Conservation (phyloP, 2,329 filamentous ascomycete genomes). For the Verticillium klebahnii region DNA sequence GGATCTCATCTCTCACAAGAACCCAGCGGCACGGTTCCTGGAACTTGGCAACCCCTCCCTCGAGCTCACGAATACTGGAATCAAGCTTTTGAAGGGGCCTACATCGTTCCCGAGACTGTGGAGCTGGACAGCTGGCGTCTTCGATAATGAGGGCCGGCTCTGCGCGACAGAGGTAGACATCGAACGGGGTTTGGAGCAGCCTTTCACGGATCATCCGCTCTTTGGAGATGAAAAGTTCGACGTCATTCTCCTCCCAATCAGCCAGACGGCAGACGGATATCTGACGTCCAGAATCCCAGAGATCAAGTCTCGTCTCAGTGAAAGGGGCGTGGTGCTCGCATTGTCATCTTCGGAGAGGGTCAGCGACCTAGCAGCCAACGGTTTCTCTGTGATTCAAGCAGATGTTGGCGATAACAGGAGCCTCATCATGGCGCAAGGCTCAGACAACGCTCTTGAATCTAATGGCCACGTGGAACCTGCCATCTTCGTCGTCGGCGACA, state of each 20-base stretch:
- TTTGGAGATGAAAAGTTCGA: neutral
- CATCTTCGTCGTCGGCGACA: too few species aligned
- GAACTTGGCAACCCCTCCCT: neutral
- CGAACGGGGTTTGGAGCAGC: too few species aligned
- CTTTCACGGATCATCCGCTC: too few species aligned
- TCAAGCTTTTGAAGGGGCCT: neutral
- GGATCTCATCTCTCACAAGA: constrained; percentile 1
- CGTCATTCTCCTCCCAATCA: neutral
- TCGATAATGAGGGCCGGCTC: neutral
- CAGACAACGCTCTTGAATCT: too few species aligned
- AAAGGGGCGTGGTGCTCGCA: neutral
- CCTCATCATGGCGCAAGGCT: too few species aligned
- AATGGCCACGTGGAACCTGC: too few species aligned
- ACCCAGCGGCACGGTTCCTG: neutral
- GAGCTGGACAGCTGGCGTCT: neutral
- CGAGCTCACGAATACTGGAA: neutral
- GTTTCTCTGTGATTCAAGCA: too few species aligned
- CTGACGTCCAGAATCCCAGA: neutral
- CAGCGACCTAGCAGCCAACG: neutral
- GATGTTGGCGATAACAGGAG: too few species aligned
- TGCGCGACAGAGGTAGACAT: neutral
- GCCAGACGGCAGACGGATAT: neutral
- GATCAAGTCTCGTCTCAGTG: neutral
- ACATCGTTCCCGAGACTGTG: neutral
- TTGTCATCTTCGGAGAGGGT: neutral